Evolutionary conservation across 352 stramenopile species (phyloP).

Genomic region (Phytophthora rubi): DNA sequence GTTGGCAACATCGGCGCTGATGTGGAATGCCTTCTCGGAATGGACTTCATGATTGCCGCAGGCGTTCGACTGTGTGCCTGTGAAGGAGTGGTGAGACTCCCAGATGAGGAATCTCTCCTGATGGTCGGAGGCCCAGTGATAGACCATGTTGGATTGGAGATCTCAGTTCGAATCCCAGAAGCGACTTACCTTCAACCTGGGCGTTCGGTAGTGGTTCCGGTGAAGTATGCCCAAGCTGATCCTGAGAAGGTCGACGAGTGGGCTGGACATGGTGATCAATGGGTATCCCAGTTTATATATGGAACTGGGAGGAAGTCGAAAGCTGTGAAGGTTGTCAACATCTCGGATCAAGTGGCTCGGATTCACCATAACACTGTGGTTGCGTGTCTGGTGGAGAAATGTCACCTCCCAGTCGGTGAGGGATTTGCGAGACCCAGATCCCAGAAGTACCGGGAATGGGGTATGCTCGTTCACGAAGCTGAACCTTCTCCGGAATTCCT

Average conservation of each 20-base stretch:
- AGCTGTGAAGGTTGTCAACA: slow-evolving; percentile 4
- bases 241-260: background rate
- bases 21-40: no score
- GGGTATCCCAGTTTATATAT: background rate
- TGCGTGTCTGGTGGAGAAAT: background rate
- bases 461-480: background rate
- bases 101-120: slow-evolving; percentile 11
- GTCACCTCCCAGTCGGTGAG: background rate
- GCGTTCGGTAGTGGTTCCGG: background rate
- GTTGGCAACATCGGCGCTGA: no score
- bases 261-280: background rate
- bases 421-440: background rate
- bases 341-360: background rate
- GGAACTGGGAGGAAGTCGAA: background rate
- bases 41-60: no score
- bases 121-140: background rate
- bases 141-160: background rate
- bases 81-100: slow-evolving; percentile 10
- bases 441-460: slow-evolving; percentile 8
- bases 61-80: background rate
- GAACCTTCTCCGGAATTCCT: slow-evolving; percentile 4
- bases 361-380: background rate
- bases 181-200: background rate
- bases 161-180: background rate
- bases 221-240: background rate